Evolutionary conservation across 805 yeast species (phyloP).

Genomic region (Metschnikowia baotianmanensis): DNA sequence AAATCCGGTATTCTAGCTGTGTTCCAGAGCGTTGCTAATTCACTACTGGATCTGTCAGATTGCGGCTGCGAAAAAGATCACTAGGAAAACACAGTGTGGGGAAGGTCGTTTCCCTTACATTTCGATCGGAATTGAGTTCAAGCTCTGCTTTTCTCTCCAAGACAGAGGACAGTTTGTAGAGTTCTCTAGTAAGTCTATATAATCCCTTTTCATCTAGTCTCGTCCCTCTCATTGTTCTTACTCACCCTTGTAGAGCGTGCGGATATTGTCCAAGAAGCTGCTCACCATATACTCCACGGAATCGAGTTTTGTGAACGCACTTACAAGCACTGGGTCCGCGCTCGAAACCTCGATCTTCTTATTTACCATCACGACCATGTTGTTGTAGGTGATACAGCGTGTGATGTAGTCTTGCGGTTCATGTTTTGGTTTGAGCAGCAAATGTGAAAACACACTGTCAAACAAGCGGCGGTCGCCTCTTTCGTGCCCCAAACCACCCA

Average conservation of each 20-base stretch:
- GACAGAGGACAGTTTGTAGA: too few species aligned
- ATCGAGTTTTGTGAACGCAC: slow-evolving; percentile 61
- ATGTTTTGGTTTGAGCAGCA: slow-evolving; percentile 29
- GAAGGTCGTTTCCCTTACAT: too few species aligned
- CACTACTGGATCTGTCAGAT: too few species aligned
- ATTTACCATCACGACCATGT: slow-evolving; percentile 58
- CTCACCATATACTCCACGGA: slow-evolving; percentile 53
- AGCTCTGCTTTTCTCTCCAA: too few species aligned
- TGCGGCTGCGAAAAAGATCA: neutral
- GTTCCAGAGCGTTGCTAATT: too few species aligned
- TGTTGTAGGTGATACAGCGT: slow-evolving; percentile 58
- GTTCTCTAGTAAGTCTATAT: too few species aligned
- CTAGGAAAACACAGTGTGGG: too few species aligned
- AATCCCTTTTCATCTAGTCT: too few species aligned
- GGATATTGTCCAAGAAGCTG: slow-evolving; percentile 26
- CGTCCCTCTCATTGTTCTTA: neutral
- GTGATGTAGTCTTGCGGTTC: slow-evolving; percentile 52
- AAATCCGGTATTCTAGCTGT: too few species aligned
- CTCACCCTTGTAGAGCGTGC: slow-evolving; percentile 11
- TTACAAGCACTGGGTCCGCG: slow-evolving; percentile 65
- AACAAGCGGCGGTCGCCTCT: slow-evolving; percentile 16
- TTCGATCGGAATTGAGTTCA: too few species aligned
- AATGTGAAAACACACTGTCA: slow-evolving; percentile 24
- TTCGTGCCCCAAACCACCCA: neutral
- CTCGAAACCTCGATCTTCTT: slow-evolving; percentile 59